Conservation (phyloP, 1,284 basidiomycete species). For the Puccinia hordei region DNA sequence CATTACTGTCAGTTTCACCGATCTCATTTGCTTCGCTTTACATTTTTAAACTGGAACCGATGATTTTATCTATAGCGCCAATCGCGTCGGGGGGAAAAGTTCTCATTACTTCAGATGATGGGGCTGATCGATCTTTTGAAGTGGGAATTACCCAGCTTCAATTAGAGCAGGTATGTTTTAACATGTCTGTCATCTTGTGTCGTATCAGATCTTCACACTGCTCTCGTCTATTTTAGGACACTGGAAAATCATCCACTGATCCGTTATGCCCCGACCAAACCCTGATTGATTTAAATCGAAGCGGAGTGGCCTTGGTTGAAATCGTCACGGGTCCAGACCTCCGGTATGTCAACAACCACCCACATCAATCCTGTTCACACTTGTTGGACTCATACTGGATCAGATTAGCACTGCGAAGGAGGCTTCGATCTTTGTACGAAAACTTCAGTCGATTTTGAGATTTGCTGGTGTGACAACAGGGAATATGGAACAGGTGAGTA, state of each 20-base stretch:
- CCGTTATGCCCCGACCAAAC: conserved; percentile 64
- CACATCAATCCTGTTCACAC: neutral
- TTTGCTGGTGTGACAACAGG: conserved; percentile 86
- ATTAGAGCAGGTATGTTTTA: conserved; percentile 77
- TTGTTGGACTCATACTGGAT: neutral
- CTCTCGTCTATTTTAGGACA: conserved; percentile 68
- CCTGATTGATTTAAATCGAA: conserved; percentile 84
- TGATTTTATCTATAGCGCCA: conserved; percentile 66
- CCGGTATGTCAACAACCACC: conserved; percentile 63
- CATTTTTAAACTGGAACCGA: neutral
- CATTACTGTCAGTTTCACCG: conserved; percentile 70
- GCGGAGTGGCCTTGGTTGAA: conserved; percentile 87
- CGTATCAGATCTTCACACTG: neutral
- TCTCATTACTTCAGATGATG: conserved; percentile 61
- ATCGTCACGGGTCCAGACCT: conserved; percentile 95
- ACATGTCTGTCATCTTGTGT: neutral
- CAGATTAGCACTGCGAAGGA: conserved; percentile 76
- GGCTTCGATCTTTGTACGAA: conserved; percentile 82
- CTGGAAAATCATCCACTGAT: conserved; percentile 81
- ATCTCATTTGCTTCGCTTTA: conserved; percentile 36
- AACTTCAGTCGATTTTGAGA: conserved; percentile 78
- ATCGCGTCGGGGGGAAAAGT: conserved; percentile 74
- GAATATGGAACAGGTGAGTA: conserved; percentile 87
- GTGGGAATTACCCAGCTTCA: conserved; percentile 92
- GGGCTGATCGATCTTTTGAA: conserved; percentile 54